phyloP scores from a whole-genome alignment of 257 asterid species.

The Ocimum tenuiflorum region DNA sequence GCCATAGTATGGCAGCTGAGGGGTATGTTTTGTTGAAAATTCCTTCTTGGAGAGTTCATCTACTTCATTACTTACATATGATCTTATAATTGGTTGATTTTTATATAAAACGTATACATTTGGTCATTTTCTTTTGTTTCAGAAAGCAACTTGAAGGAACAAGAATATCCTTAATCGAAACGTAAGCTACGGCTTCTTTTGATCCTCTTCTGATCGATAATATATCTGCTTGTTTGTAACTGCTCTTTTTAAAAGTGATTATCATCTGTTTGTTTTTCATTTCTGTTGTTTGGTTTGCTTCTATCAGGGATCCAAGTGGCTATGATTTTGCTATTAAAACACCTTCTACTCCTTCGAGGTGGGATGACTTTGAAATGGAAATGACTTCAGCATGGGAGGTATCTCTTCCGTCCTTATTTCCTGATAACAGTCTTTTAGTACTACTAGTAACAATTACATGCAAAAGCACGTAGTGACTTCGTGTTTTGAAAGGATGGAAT shows the following conservation, averaged over 20 bases:
- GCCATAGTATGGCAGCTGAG: slow-evolving; percentile 68
- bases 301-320: slow-evolving; percentile 66
- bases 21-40: slow-evolving; percentile 48
- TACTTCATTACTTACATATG: not conserved
- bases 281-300: slow-evolving; percentile 2
- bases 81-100: slow-evolving; percentile 11
- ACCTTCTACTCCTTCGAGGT: slow-evolving; percentile 79
- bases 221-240: not conserved
- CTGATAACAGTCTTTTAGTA: not conserved
- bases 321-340: slow-evolving; percentile 72
- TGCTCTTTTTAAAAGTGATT: slow-evolving; percentile 13
- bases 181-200: slow-evolving; percentile 34
- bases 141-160: slow-evolving; percentile 95
- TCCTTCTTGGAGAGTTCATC: slow-evolving; percentile 5
- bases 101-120: slow-evolving; percentile 2
- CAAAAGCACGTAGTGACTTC: no score
- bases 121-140: slow-evolving; percentile 36
- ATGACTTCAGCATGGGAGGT: slow-evolving; percentile 99
- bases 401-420: slow-evolving; percentile 20
- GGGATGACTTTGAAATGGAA: slow-evolving; percentile 81
- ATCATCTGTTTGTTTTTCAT: not conserved
- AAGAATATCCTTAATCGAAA: slow-evolving; percentile 62
- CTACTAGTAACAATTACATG: no score
- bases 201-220: slow-evolving; percentile 2
- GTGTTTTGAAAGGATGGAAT: no score